Evolutionary conservation across 352 stramenopile species (phyloP), one percentile per base, ranked within the genome.

Genomic region (Elongisporangium undulatum): DNA sequence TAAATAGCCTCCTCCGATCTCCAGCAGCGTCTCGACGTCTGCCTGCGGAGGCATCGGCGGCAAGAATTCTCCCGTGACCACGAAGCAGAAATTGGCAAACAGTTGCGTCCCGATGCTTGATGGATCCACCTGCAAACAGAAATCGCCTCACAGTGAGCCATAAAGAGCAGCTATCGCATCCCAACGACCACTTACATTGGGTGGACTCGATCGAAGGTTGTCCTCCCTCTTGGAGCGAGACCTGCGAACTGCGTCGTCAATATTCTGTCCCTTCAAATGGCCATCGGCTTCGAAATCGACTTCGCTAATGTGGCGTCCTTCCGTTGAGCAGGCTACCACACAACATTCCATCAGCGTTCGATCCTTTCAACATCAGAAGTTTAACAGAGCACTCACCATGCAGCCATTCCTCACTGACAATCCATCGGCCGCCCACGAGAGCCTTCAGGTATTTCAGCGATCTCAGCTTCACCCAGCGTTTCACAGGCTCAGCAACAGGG

Each of bases 361-460:
- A 34, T 51, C 51, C 23, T 45, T 59, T 22, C 15, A 2, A 9
- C 0, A 1, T 17, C 6, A 45, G 16, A 9, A 23, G 0, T 0
- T 16, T 0, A 6, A 12, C 4, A 21, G 8, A 53, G 2, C 15
- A 51, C 56, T 22, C 49, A 88, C 82, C 82, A 77, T 80, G 64
- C 21, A 95, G 68, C 86, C 86, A 95, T 17, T 87, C 73, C 34
- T 92, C 77, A 51, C 82, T 92, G 29, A 95, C 82, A 64, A 95
- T 89, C 86, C 86, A 95, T 23, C 84, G 79, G 9, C 86, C 86
- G 15, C 69, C 79, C 29, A 85, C 74, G 8, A 95, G 73, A 53
- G 80, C 86, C 56, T 94, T 94, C 21, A 95, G 71, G 29, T 94
- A 95, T 59, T 95, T 95, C 45, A 95, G 71, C 23, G 86, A 94